Conservation (phyloP, 768 basidiomycete genomes). For the Trametes sanguinea region DNA sequence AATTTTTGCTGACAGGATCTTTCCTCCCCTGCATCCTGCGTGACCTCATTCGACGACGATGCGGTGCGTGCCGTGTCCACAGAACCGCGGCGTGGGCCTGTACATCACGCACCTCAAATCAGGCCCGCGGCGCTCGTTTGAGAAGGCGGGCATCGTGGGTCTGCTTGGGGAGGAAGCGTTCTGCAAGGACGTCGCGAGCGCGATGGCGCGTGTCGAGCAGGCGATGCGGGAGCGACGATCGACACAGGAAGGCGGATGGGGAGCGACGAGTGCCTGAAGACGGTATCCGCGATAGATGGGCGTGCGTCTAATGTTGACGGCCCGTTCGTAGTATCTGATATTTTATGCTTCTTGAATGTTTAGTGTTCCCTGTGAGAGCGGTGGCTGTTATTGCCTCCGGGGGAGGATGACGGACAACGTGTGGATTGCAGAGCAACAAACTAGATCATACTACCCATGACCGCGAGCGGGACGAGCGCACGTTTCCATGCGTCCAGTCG, state of each 20-base stretch:
- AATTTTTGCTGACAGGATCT: not conserved
- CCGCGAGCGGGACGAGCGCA: not conserved
- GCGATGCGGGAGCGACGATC: slow-evolving; percentile 18
- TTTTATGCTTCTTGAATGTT: not conserved
- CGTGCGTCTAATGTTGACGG: not conserved
- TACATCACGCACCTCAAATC: slow-evolving; percentile 50
- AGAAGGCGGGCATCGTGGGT: slow-evolving; percentile 45
- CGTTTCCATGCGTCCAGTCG: too few relatives aligned
- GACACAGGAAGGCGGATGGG: not conserved
- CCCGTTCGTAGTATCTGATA: not conserved
- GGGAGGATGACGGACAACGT: too few relatives aligned
- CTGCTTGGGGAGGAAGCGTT: slow-evolving; percentile 48
- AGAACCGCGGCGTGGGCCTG: slow-evolving; percentile 47
- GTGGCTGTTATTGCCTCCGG: too few relatives aligned
- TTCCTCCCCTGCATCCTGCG: not conserved
- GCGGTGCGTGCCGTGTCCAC: not conserved
- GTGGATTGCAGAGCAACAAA: too few relatives aligned
- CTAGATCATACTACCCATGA: not conserved
- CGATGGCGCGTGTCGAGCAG: slow-evolving; percentile 42
- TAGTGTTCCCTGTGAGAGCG: too few relatives aligned
- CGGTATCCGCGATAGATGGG: not conserved
- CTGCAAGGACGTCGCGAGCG: slow-evolving; percentile 45
- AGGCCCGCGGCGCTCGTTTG: slow-evolving; percentile 40
- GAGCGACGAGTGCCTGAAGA: not conserved
- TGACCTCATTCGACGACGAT: not conserved